Conservation (phyloP, 441 rosid genomes). For the Aleurites moluccanus region DNA sequence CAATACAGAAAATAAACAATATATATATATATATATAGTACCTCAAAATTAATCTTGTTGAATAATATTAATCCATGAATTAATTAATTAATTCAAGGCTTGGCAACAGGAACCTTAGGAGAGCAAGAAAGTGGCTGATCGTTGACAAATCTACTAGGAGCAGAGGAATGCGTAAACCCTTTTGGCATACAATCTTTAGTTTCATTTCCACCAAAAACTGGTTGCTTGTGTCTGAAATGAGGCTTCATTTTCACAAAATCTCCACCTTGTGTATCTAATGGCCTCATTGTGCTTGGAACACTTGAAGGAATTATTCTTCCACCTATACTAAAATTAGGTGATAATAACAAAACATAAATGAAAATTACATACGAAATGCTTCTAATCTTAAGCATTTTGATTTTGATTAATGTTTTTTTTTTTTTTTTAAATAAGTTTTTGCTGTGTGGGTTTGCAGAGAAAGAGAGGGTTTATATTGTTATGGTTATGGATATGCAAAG, state of each 20-base stretch:
- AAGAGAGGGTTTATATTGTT: not conserved
- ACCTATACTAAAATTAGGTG: slow-evolving; percentile 9
- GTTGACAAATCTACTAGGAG: slow-evolving; percentile 82
- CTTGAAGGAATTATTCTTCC: slow-evolving; percentile 56
- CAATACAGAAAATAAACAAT: not conserved
- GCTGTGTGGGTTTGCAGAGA: not conserved
- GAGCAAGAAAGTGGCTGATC: slow-evolving; percentile 50
- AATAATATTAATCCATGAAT: not conserved
- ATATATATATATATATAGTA: not conserved
- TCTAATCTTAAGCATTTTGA: slow-evolving; percentile 25
- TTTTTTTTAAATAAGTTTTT: too few relatives aligned
- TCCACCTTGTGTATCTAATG: slow-evolving; percentile 15
- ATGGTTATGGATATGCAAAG: too few relatives aligned
- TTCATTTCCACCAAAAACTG: slow-evolving; percentile 39
- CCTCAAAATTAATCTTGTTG: not conserved
- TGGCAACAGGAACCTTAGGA: not conserved
- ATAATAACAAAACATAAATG: slow-evolving; percentile 26
- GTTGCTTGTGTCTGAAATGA: slow-evolving; percentile 19
- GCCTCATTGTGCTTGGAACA: slow-evolving; percentile 63
- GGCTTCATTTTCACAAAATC: slow-evolving; percentile 50
- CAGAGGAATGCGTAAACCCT: slow-evolving; percentile 63
- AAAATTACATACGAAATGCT: not conserved
- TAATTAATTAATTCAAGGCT: slow-evolving; percentile 1
- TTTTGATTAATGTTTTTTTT: not conserved
- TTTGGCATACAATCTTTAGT: slow-evolving; percentile 74